These are phyloP conservation scores for Metschnikowia lunata DNA, from an alignment of 805 yeast genomes.

Conservation along the genomic window DNA sequence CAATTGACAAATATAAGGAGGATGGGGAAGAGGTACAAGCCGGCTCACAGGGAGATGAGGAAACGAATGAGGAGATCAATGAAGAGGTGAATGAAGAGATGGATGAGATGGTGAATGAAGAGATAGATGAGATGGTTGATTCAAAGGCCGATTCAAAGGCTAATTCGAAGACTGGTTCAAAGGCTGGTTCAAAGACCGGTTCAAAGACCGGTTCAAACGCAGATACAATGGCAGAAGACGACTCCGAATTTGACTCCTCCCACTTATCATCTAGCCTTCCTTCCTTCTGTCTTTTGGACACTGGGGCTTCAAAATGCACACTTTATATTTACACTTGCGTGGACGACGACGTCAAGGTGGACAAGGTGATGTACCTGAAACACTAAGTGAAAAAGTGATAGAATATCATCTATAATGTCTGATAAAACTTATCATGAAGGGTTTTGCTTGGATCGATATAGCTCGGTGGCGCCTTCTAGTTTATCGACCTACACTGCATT, in stretches of 20 bases:
- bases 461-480: too few relatives aligned
- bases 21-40: conserved; percentile 3
- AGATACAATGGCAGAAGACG: not conserved
- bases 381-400: conserved; percentile 11
- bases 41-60: not conserved
- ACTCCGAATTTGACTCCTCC: conserved; percentile 1
- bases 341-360: conserved; percentile 84
- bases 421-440: too few relatives aligned
- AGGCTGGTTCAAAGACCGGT: not conserved
- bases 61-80: too few relatives aligned
- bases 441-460: too few relatives aligned
- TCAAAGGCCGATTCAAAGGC: not conserved
- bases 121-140: not conserved
- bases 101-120: not conserved
- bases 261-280: conserved; percentile 46
- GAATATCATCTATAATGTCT: too few relatives aligned
- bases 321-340: conserved; percentile 79
- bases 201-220: not conserved
- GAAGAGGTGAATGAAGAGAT: too few relatives aligned
- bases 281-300: conserved; percentile 83
- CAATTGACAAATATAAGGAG: not conserved
- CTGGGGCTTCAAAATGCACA: conserved; percentile 74
- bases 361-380: conserved; percentile 55
- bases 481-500: too few relatives aligned
- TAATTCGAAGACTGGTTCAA: not conserved